These are phyloP conservation scores for Syzygium jambos DNA, from an alignment of 345 rosid genomes.

Conservation along the genomic window DNA sequence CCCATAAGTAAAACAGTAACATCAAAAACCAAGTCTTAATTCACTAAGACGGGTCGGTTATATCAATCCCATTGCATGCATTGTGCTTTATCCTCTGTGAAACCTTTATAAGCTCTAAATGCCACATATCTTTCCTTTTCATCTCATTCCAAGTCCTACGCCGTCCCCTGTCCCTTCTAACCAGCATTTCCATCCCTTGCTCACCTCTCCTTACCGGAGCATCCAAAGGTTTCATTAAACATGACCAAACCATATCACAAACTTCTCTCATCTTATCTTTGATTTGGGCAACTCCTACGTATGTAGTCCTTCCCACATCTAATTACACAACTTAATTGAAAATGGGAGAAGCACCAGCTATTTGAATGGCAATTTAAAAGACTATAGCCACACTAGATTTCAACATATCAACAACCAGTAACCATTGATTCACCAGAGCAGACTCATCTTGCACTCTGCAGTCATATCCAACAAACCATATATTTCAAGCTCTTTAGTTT, in stretches of 20 bases:
- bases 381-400: neutral
- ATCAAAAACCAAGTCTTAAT: neutral
- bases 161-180: neutral
- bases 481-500: neutral
- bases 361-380: neutral
- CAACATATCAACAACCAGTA: neutral
- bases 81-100: neutral
- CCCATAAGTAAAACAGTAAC: neutral
- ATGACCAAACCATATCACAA: neutral
- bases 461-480: neutral
- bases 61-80: neutral
- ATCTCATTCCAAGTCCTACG: neutral
- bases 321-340: neutral
- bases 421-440: neutral
- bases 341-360: neutral
- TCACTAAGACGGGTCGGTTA: neutral
- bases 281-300: neutral
- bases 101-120: neutral
- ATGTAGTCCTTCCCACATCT: neutral
- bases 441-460: neutral
- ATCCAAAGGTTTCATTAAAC: neutral
- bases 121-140: neutral
- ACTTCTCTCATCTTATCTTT: neutral
- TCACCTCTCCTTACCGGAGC: neutral
- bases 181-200: neutral